A percentile compares a stretch with the other conserved stretches of the same genome.
phyloP scores from a whole-genome alignment of 768 basidiomycete species.

The Chalciporus pseudorubinellus region DNA sequence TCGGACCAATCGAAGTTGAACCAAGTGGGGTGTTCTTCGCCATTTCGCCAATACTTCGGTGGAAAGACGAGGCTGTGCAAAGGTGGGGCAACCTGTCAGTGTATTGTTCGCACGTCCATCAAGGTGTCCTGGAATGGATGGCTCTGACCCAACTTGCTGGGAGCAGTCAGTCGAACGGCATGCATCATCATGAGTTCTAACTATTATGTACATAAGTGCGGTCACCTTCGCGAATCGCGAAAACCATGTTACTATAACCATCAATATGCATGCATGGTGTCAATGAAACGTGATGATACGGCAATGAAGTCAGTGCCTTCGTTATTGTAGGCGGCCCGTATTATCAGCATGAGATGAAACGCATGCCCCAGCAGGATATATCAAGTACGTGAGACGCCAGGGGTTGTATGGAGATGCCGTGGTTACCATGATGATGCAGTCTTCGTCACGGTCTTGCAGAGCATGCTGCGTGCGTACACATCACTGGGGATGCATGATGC shows the following conservation, averaged over 20 bases:
- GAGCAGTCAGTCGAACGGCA: not conserved
- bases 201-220: not conserved
- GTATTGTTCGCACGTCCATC: slow-evolving; percentile 12
- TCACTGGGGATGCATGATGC: not conserved
- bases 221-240: slow-evolving; percentile 1
- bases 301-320: not conserved
- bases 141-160: not conserved
- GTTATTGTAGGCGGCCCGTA: not conserved
- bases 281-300: slow-evolving; percentile 8
- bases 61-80: slow-evolving; percentile 10
- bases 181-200: not conserved
- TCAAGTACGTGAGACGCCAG: slow-evolving; percentile 1
- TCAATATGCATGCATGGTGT: not conserved
- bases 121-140: not conserved
- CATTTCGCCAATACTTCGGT: not conserved
- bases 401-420: slow-evolving; percentile 1
- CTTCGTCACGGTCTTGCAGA: not conserved
- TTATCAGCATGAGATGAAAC: not conserved
- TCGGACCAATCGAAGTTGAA: not conserved
- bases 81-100: slow-evolving; percentile 20
- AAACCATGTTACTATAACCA: not conserved
- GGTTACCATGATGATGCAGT: slow-evolving; percentile 10
- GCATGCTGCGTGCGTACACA: not conserved
- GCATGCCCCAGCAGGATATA: slow-evolving; percentile 2
- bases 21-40: not conserved